Conservation (phyloP, 1,139 yeast genomes). For the Sugiyamaella xylanicola region DNA sequence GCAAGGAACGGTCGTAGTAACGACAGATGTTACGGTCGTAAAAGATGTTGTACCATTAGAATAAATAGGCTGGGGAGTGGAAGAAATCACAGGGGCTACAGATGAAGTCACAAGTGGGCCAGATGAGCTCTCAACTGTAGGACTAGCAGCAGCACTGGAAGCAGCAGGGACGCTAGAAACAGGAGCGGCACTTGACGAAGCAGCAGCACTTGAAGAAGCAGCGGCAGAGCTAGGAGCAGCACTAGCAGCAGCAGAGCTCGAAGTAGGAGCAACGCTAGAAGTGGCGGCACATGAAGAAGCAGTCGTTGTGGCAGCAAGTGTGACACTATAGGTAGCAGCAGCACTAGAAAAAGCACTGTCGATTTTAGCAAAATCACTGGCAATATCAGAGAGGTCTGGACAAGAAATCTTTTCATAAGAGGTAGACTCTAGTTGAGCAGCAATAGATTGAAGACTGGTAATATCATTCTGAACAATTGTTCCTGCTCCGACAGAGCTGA, state of each 20-base stretch:
- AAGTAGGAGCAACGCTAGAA: conserved; percentile 12
- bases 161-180: conserved; percentile 13
- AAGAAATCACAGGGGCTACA: conserved; percentile 8
- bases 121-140: neutral
- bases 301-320: conserved; percentile 16
- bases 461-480: conserved; percentile 23
- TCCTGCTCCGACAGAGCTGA: conserved; percentile 25
- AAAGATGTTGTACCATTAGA: neutral
- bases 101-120: conserved; percentile 1
- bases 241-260: conserved; percentile 16
- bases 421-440: conserved; percentile 18
- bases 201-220: conserved; percentile 18
- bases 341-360: conserved; percentile 22
- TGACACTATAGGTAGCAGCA: conserved; percentile 9
- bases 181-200: neutral
- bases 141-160: conserved; percentile 15
- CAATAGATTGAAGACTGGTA: conserved; percentile 17
- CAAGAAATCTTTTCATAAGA: conserved; percentile 7
- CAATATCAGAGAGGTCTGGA: neutral
- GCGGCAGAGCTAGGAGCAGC: conserved; percentile 9
- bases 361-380: conserved; percentile 20
- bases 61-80: neutral
- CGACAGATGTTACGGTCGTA: conserved; percentile 13
- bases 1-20: conserved; percentile 19
- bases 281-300: conserved; percentile 10